Conservation (phyloP, 78 protist genomes). For the Dictyostelium discoideum region DNA sequence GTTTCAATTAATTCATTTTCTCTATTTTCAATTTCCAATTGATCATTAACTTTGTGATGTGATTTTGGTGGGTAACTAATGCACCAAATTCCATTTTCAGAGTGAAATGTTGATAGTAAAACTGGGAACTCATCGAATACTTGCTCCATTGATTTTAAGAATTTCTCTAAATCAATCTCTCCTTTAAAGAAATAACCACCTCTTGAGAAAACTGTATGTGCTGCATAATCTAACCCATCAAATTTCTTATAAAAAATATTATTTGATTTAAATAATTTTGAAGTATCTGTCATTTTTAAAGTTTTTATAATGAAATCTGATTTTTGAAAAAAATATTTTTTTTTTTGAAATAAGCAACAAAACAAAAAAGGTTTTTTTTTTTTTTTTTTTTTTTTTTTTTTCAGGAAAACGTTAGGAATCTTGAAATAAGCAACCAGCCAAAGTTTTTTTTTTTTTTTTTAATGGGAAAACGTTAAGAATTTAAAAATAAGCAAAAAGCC, state of each 20-base stretch:
- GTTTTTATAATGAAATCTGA: too few species aligned
- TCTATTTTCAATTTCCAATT: neutral
- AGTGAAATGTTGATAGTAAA: neutral
- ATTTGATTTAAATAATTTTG: neutral
- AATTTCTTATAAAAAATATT: neutral
- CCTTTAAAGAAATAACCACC: slow-evolving; percentile 20
- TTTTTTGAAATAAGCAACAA: neutral
- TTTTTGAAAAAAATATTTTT: too few species aligned
- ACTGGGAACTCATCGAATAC: neutral
- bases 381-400: too few species aligned
- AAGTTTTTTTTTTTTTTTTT: too few species aligned
- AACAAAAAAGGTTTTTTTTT: too few species aligned
- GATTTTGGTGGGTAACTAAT: neutral
- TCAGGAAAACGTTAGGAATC: too few species aligned
- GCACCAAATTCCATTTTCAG: neutral
- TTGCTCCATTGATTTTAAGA: neutral
- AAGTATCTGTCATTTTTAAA: neutral
- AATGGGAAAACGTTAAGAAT: too few species aligned
- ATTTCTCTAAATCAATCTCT: neutral
- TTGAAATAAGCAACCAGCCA: too few species aligned
- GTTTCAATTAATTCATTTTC: neutral
- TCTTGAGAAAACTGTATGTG: neutral
- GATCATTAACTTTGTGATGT: neutral
- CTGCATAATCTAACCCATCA: neutral
- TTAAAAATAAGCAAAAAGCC: too few species aligned